phyloP scores from a whole-genome alignment of 2,329 filamentous ascomycete genomes.

The Eurotiales sp. region DNA sequence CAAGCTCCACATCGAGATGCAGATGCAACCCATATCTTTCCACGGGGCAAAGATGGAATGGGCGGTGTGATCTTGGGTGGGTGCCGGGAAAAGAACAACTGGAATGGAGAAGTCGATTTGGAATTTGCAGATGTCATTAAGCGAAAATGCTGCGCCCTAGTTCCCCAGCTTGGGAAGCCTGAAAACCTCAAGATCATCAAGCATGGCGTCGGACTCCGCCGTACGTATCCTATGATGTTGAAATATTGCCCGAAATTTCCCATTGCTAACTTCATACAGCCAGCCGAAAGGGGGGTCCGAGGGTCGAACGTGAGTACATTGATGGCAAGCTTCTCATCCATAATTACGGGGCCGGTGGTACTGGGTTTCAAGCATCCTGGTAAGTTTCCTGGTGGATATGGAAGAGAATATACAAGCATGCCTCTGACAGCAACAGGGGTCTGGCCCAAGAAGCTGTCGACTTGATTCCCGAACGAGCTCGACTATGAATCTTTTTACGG shows the following conservation, averaged over 20 bases:
- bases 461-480: slow-evolving; percentile 10
- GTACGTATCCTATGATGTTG: slow-evolving; percentile 7
- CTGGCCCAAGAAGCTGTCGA: slow-evolving; percentile 9
- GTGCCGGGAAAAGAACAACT: slow-evolving; percentile 13
- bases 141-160: slow-evolving; percentile 12
- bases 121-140: slow-evolving; percentile 14
- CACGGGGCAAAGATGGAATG: slow-evolving; percentile 13
- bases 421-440: slow-evolving; percentile 8
- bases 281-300: slow-evolving; percentile 13
- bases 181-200: slow-evolving; percentile 12
- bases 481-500: slow-evolving; percentile 4
- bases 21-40: slow-evolving; percentile 15
- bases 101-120: slow-evolving; percentile 14
- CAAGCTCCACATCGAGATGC: slow-evolving; percentile 12
- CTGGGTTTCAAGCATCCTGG: slow-evolving; percentile 14
- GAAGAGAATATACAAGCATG: not conserved
- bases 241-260: not conserved
- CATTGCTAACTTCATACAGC: slow-evolving; percentile 8
- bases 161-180: slow-evolving; percentile 12
- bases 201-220: slow-evolving; percentile 10
- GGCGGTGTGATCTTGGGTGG: slow-evolving; percentile 13
- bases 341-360: slow-evolving; percentile 14
- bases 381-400: slow-evolving; percentile 6
- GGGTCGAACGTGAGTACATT: slow-evolving; percentile 12
- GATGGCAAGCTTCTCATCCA: slow-evolving; percentile 14